A percentile compares a stretch with the other conserved stretches of the same genome.
Evolutionary conservation across 1,284 basidiomycete species (phyloP).

Genomic region (Apiotrichum veenhuisii): DNA sequence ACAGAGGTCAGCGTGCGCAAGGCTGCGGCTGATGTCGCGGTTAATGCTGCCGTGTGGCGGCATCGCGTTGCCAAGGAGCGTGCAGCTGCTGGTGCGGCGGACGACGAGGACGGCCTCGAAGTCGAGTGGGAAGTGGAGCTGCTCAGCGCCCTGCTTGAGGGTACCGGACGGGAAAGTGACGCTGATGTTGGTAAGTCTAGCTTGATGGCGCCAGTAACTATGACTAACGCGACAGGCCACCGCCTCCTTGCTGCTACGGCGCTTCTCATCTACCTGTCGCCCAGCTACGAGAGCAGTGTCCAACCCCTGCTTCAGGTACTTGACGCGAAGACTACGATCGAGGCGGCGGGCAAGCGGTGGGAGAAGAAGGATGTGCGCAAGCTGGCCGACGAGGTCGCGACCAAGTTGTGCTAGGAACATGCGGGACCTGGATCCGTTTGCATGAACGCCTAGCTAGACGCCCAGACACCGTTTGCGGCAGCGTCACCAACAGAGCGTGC

Average conservation of each 20-base stretch:
- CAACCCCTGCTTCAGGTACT: conserved; percentile 69
- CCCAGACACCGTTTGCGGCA: no score
- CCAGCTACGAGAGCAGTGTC: conserved; percentile 56
- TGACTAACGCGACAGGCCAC: conserved; percentile 66
- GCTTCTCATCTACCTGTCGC: conserved; percentile 64
- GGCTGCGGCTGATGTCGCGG: conserved; percentile 73
- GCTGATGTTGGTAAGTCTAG: conserved; percentile 71
- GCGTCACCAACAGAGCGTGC: no score
- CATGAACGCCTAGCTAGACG: no score
- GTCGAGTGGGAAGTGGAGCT: conserved; percentile 82
- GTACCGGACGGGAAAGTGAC: conserved; percentile 62
- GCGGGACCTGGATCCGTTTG: no score
- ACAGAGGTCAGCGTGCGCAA: conserved; percentile 65
- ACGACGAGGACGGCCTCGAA: conserved; percentile 55
- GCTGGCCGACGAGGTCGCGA: conserved; percentile 63
- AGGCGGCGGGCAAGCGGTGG: conserved; percentile 55
- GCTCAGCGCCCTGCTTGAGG: conserved; percentile 70
- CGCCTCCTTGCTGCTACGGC: conserved; percentile 71
- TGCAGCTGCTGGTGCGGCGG: conserved; percentile 27
- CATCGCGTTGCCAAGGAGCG: conserved; percentile 56
- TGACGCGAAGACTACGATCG: conserved; percentile 56
- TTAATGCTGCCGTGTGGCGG: conserved; percentile 65
- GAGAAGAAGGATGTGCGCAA: conserved; percentile 58
- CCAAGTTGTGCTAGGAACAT: conserved; percentile 34
- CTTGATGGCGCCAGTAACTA: not conserved